A percentile compares a stretch with the other conserved stretches of the same genome.
Evolutionary conservation across 2,329 filamentous ascomycete genomes (phyloP).

Genomic region (Fusarium globosum): DNA sequence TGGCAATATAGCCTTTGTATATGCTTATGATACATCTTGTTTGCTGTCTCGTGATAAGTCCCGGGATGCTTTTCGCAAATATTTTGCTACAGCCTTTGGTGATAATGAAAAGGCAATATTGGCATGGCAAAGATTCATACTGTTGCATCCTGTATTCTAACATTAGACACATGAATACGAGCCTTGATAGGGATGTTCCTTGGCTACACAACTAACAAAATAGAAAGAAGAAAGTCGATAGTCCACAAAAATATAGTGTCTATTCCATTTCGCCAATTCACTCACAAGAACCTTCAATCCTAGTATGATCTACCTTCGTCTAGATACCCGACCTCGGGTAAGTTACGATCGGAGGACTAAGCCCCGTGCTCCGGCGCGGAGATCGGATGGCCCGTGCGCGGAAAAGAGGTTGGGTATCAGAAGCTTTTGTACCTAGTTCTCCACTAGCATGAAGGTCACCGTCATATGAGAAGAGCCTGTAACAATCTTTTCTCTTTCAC

Average conservation of each 20-base stretch:
- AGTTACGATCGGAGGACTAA: slow-evolving; percentile 20
- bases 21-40: neutral
- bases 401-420: slow-evolving; percentile 41
- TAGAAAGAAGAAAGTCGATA: neutral
- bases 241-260: neutral
- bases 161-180: neutral
- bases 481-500: slow-evolving; percentile 40
- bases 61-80: neutral
- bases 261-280: neutral
- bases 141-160: neutral
- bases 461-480: slow-evolving; percentile 45
- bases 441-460: slow-evolving; percentile 45
- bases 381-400: slow-evolving; percentile 39
- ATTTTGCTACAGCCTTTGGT: neutral
- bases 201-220: neutral
- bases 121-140: neutral
- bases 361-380: slow-evolving; percentile 37
- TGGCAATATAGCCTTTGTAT: neutral
- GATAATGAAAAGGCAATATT: neutral
- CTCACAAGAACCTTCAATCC: neutral
- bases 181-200: neutral
- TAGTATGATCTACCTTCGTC: slow-evolving; percentile 13
- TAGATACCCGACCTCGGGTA: slow-evolving; percentile 32
- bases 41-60: neutral
- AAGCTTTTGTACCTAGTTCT: slow-evolving; percentile 38